Evolutionary conservation across 2,329 filamentous ascomycete species (phyloP).

Genomic region (Botryosphaeria dothidea): DNA sequence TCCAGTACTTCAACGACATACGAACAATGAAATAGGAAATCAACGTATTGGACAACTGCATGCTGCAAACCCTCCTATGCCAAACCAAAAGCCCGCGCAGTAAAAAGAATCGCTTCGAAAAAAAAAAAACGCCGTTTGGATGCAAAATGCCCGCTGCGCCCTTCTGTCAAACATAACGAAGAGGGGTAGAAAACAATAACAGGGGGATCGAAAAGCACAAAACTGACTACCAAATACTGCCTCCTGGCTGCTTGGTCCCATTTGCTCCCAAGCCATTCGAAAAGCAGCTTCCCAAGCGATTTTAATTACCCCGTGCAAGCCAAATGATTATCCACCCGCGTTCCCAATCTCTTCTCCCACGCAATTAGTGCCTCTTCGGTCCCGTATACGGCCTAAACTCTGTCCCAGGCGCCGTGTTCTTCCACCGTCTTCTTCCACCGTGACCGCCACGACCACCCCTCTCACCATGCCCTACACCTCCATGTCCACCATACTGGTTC

Average conservation of each 20-base stretch:
- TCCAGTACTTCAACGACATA: too few species aligned
- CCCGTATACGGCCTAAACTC: constrained; percentile 18
- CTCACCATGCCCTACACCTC: background rate
- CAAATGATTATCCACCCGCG: background rate
- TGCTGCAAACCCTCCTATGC: constrained; percentile 1
- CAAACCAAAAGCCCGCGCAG: background rate
- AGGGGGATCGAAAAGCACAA: background rate
- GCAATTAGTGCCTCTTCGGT: constrained; percentile 1
- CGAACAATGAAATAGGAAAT: background rate
- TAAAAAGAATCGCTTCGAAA: constrained; percentile 1
- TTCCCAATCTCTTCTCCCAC: background rate
- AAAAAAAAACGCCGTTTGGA: constrained; percentile 2
- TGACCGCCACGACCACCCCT: constrained; percentile 6
- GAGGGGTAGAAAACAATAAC: background rate
- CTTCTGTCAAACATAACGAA: background rate
- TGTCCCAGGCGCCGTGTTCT: constrained; percentile 7
- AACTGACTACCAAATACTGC: background rate
- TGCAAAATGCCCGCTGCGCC: background rate
- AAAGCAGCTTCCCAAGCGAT: background rate
- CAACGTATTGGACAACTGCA: background rate
- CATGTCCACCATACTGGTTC: constrained; percentile 2
- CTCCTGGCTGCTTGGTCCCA: background rate
- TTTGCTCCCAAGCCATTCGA: background rate
- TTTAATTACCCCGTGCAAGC: background rate
- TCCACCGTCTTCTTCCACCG: constrained; percentile 5